These are phyloP conservation scores for Reutealis trisperma DNA, from an alignment of 345 rosid genomes.

Conservation along the genomic window DNA sequence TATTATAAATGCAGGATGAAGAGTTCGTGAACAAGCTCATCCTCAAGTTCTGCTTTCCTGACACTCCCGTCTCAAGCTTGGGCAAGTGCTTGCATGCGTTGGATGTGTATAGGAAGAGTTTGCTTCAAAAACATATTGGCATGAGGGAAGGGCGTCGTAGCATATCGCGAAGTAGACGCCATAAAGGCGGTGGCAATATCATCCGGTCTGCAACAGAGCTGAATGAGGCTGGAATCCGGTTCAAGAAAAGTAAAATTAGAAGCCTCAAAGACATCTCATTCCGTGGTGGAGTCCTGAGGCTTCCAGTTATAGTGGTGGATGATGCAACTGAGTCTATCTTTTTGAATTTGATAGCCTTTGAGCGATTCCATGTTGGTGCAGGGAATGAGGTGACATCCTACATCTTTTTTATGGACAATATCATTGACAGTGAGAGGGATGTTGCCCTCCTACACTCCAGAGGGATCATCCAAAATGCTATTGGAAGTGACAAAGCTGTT, in stretches of 20 bases:
- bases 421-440: constrained; percentile 46
- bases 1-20: constrained; percentile 28
- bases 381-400: constrained; percentile 47
- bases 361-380: constrained; percentile 42
- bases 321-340: constrained; percentile 35
- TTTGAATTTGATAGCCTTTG: constrained; percentile 46
- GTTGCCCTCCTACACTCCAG: constrained; percentile 41
- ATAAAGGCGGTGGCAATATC: constrained; percentile 16
- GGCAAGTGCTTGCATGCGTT: constrained; percentile 46
- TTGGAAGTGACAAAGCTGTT: constrained; percentile 51
- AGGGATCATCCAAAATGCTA: constrained; percentile 48
- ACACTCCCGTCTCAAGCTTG: background rate
- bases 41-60: constrained; percentile 39
- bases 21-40: constrained; percentile 37
- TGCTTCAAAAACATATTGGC: constrained; percentile 13
- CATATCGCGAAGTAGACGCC: background rate
- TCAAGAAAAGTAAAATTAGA: constrained; percentile 27
- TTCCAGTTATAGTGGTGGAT: constrained; percentile 35
- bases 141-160: background rate
- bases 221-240: constrained; percentile 40
- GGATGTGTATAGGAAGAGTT: constrained; percentile 40
- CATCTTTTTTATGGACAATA: constrained; percentile 49
- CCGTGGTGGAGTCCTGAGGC: constrained; percentile 31
- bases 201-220: constrained; percentile 48
- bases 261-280: constrained; percentile 48